These are phyloP conservation scores for Pelargonium exstipulatum DNA, from an alignment of 441 rosid genomes.

Conservation along the genomic window DNA sequence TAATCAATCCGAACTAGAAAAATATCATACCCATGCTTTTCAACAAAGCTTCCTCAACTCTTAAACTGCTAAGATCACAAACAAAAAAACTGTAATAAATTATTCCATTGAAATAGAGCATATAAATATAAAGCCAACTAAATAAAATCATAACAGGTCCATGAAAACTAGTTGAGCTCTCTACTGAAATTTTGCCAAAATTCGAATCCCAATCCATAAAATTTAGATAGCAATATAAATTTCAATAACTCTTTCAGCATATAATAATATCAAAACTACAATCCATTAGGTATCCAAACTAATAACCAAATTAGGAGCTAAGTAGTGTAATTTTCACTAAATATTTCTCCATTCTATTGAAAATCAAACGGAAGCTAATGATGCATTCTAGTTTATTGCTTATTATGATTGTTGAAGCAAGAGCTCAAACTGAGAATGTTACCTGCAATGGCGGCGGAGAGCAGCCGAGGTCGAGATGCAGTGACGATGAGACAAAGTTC, in stretches of 20 bases:
- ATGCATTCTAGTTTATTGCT: not conserved
- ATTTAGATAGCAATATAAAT: not conserved
- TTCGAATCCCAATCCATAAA: not conserved
- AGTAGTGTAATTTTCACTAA: not conserved
- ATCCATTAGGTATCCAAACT: not conserved
- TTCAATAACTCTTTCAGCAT: not conserved
- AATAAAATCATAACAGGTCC: not conserved
- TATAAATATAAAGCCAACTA: not conserved
- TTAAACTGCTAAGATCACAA: not conserved
- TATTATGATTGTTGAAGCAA: not conserved
- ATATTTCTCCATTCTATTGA: not conserved
- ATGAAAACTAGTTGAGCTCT: not conserved
- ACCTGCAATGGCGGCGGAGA: no score
- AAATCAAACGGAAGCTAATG: not conserved
- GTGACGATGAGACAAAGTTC: no score
- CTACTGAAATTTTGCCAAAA: not conserved
- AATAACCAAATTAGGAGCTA: not conserved
- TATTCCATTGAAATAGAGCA: not conserved
- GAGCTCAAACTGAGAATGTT: not conserved
- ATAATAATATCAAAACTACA: not conserved
- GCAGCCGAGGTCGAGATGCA: no score
- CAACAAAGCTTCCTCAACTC: not conserved
- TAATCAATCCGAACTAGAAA: not conserved
- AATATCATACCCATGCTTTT: slow-evolving; percentile 1
- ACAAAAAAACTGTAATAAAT: not conserved